Evolutionary conservation across 2,329 filamentous ascomycete species (phyloP).

Genomic region (Xylaria sp.): DNA sequence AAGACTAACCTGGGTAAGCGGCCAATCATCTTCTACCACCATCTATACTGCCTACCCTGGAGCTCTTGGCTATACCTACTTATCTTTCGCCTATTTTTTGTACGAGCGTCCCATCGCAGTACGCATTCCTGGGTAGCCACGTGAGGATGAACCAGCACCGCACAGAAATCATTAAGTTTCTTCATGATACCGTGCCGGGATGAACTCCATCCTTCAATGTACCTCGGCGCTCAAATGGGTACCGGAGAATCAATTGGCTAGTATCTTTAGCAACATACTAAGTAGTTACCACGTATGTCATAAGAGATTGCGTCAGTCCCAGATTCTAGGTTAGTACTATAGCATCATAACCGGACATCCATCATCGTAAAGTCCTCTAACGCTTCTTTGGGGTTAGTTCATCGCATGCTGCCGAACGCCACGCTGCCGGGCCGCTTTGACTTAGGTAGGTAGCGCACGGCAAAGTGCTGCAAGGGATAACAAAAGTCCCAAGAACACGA

Average conservation of each 20-base stretch:
- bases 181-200: neutral
- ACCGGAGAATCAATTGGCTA: neutral
- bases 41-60: neutral
- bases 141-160: constrained; percentile 8
- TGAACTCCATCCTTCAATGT: neutral
- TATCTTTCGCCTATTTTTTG: neutral
- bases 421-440: constrained; percentile 15
- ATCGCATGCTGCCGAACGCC: neutral
- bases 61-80: neutral
- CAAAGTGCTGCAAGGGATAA: constrained; percentile 7
- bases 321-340: too few species aligned
- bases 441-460: neutral
- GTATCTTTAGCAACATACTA: neutral
- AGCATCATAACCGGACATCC: neutral
- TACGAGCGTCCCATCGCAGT: neutral
- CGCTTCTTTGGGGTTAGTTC: neutral
- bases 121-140: constrained; percentile 17
- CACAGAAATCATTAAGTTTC: neutral
- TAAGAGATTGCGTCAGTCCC: neutral
- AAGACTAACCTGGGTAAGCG: neutral
- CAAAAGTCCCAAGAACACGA: constrained; percentile 11
- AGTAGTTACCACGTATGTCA: neutral
- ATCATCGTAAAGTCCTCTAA: neutral
- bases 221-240: neutral
- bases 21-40: neutral